Evolutionary conservation across 352 stramenopile species (phyloP).

Genomic region (Phytophthora constricta): DNA sequence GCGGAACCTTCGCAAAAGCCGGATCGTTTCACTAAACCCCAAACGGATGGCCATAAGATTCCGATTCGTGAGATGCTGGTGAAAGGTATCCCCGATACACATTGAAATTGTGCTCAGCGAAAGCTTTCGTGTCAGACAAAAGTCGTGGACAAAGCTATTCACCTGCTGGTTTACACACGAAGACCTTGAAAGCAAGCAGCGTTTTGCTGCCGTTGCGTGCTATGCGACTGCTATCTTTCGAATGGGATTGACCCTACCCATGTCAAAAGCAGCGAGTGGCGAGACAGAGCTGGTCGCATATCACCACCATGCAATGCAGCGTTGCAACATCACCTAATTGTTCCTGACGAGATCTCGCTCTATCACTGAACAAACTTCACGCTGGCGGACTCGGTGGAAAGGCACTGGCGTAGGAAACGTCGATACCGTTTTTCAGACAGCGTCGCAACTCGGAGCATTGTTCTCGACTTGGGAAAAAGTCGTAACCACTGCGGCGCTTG

Average conservation of each 20-base stretch:
- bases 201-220: too few relatives aligned
- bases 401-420: slow-evolving; percentile 7
- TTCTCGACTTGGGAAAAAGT: background rate
- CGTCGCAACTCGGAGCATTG: slow-evolving; percentile 24
- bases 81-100: background rate
- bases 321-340: too few relatives aligned
- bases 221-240: slow-evolving; percentile 1
- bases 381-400: slow-evolving; percentile 19
- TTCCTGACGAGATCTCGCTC: slow-evolving; percentile 23
- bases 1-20: slow-evolving; percentile 27
- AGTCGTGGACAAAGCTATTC: too few relatives aligned
- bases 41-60: background rate
- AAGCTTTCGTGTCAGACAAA: too few relatives aligned
- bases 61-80: background rate
- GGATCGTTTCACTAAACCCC: slow-evolving; percentile 25
- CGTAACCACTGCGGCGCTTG: slow-evolving; percentile 13
- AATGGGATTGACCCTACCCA: background rate
- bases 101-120: too few relatives aligned
- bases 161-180: too few relatives aligned
- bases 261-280: slow-evolving; percentile 1
- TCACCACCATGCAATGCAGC: background rate
- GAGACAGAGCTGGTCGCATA: slow-evolving; percentile 13
- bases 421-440: slow-evolving; percentile 22
- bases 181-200: too few relatives aligned
- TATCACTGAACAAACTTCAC: background rate